Percentiles rank a stretch among this genome's conserved stretches.
Conservation (phyloP, 2,329 filamentous ascomycete species). For the Berkeleyomyces rouxiae region DNA sequence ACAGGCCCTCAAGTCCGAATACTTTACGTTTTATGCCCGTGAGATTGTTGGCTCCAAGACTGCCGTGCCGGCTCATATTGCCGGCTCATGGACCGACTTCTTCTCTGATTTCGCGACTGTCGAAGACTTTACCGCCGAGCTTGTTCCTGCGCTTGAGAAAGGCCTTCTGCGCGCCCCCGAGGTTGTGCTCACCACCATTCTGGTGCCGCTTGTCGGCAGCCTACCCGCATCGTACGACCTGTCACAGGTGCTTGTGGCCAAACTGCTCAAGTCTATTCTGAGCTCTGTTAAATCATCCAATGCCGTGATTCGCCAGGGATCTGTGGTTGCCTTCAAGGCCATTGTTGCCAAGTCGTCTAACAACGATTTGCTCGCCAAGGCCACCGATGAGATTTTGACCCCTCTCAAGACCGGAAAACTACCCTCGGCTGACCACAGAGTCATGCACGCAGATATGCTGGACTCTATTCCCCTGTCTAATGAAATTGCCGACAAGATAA, state of each 20-base stretch:
- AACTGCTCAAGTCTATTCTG: slow-evolving; percentile 73
- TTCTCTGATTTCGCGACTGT: slow-evolving; percentile 56
- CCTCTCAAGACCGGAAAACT: slow-evolving; percentile 76
- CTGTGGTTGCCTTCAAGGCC: slow-evolving; percentile 54
- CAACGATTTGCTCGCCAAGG: slow-evolving; percentile 41
- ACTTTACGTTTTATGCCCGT: slow-evolving; percentile 68
- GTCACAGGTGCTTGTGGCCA: slow-evolving; percentile 52
- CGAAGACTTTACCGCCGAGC: slow-evolving; percentile 57
- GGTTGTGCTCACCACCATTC: slow-evolving; percentile 63
- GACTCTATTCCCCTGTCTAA: slow-evolving; percentile 43
- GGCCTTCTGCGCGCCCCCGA: slow-evolving; percentile 78
- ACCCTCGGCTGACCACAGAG: slow-evolving; percentile 67
- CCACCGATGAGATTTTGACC: slow-evolving; percentile 59
- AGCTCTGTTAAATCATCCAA: slow-evolving; percentile 88
- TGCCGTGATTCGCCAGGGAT: slow-evolving; percentile 55
- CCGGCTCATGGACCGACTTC: slow-evolving; percentile 62
- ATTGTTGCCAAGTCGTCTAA: slow-evolving; percentile 48
- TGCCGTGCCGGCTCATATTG: slow-evolving; percentile 53
- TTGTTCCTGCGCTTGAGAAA: slow-evolving; percentile 76
- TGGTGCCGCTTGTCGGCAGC: slow-evolving; percentile 55
- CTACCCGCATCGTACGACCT: slow-evolving; percentile 59
- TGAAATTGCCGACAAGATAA: slow-evolving; percentile 48
- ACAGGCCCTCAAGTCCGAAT: slow-evolving; percentile 45
- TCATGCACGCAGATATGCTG: slow-evolving; percentile 69
- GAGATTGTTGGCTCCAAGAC: slow-evolving; percentile 70